Base-by-base conservation (phyloP, 352 stramenopile genomes). In the Globisporangium nagaii region DNA sequence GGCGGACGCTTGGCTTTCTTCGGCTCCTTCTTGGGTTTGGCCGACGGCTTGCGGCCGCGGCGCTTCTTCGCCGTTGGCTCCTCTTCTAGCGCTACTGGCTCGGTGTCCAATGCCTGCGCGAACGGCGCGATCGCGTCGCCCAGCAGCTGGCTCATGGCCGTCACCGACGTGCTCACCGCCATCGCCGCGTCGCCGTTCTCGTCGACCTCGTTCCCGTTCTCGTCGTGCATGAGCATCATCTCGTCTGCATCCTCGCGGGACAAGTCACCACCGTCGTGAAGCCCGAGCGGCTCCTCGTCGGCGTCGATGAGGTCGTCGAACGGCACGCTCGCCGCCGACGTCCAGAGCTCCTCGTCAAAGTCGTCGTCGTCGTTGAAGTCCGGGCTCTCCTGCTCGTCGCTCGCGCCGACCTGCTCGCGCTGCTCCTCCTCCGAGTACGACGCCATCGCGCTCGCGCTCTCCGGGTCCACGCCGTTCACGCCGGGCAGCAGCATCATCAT, bases 1-100 rank as follows among this genome's bases (percentile, higher is more conserved):
- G 72, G 65, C 35, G 61, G 42, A 4, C 73, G 62, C 56, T 70
- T 80, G 10, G 69, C 48, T 17, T 79, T 80, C 39, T 56, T 61
- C 19, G 50, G 20, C 15, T 44, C 39, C 22, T 75, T 60, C 35
- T 66, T 72, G 11, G 55, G 20, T 42, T 73, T 78, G 2, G 56
- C 10, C 12, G 60, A 68, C 17, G 65, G 70, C 47, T 80, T 83
- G 53, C 70, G 70, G 11, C 72, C 68, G 12, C 68, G 60, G 2
- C 60, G 54, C 52, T 80, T 83, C 58, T 71, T 82, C 32, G 56
- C n/a, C 55, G 5, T 37, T 20, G 34, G 52, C 52, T 1, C 30
- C 45, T 32, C 15, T 17, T 22, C 48, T 45, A 2, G 10, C 34
- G 32, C 8, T 43, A 12, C n/a, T 42, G 36, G 20, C 12, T 11